Percentiles rank a stretch among this genome's conserved stretches.
Evolutionary conservation across 441 rosid species (phyloP).

Genomic region (Erodium texanum): DNA sequence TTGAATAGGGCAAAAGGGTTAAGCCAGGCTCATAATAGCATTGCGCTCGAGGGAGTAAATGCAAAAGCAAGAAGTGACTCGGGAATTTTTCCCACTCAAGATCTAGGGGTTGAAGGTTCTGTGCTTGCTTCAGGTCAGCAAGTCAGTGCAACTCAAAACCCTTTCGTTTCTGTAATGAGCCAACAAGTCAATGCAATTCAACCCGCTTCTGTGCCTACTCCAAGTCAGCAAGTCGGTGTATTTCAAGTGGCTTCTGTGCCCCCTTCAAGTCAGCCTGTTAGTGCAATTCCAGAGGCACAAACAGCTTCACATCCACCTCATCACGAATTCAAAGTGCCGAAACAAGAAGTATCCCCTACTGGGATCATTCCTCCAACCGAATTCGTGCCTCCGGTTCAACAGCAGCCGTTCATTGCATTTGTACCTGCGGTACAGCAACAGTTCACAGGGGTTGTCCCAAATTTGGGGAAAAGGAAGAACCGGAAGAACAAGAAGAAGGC

Average conservation of each 20-base stretch:
- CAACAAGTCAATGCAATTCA: conserved; percentile 13
- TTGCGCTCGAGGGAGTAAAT: neutral
- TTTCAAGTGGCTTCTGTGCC: neutral
- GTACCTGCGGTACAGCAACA: neutral
- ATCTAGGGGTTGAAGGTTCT: too few species aligned
- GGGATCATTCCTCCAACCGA: conserved; percentile 17
- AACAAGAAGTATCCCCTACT: conserved; percentile 11
- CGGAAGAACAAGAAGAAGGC: conserved; percentile 23
- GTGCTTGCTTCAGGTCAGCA: too few species aligned
- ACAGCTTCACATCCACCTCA: neutral
- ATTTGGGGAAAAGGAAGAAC: conserved; percentile 17
- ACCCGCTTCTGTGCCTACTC: neutral
- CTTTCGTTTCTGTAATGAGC: neutral
- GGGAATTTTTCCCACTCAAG: too few species aligned
- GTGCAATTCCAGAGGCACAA: neutral
- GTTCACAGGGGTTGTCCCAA: conserved; percentile 10
- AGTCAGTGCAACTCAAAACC: conserved; percentile 7
- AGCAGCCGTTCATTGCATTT: neutral
- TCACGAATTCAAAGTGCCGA: conserved; percentile 15
- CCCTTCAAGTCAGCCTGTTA: neutral
- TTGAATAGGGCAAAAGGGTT: conserved; percentile 14
- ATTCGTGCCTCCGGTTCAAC: conserved; percentile 19
- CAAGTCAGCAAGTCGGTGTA: conserved; percentile 4
- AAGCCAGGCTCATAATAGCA: neutral
- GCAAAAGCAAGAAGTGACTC: neutral